Conservation (phyloP, 139 green algal species). For the Desmodesmus armatus region DNA sequence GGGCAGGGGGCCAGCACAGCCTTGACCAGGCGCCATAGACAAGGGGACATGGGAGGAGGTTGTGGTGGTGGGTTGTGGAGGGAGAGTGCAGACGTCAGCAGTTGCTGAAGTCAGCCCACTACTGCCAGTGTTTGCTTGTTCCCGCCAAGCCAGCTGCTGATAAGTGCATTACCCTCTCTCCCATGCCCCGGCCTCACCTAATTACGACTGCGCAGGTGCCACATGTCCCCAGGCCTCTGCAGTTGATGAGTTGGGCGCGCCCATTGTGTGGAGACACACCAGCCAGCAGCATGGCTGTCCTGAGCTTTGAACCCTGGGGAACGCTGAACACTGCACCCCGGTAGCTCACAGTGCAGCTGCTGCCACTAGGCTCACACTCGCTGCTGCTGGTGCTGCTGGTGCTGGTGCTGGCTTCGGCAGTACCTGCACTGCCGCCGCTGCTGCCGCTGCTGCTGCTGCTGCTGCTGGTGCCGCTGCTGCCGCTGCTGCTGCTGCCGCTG, state of each 20-base stretch:
- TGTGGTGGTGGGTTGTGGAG: no score
- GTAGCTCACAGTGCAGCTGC: not conserved
- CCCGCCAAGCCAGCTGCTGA: no score
- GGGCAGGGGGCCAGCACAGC: no score
- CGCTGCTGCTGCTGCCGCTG: not conserved
- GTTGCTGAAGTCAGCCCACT: no score
- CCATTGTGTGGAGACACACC: conserved; percentile 58
- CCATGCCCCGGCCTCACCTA: no score
- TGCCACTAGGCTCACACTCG: not conserved
- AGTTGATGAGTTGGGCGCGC: conserved; percentile 57
- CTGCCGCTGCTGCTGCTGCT: not conserved
- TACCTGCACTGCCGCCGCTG: no score
- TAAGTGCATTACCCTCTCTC: no score
- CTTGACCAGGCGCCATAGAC: no score
- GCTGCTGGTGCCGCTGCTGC: not conserved
- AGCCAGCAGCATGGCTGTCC: conserved; percentile 48
- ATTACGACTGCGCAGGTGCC: conserved; percentile 61
- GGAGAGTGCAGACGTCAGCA: no score
- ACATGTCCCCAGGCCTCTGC: conserved; percentile 57
- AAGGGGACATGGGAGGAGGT: no score
- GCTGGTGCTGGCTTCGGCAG: conserved; percentile 4
- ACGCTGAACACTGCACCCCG: not conserved
- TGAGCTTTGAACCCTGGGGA: conserved; percentile 18
- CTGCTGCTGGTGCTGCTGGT: not conserved
- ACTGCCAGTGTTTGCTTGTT: no score